Evolutionary conservation across 2,329 filamentous ascomycete species (phyloP).

Genomic region (Microdochium paspali): DNA sequence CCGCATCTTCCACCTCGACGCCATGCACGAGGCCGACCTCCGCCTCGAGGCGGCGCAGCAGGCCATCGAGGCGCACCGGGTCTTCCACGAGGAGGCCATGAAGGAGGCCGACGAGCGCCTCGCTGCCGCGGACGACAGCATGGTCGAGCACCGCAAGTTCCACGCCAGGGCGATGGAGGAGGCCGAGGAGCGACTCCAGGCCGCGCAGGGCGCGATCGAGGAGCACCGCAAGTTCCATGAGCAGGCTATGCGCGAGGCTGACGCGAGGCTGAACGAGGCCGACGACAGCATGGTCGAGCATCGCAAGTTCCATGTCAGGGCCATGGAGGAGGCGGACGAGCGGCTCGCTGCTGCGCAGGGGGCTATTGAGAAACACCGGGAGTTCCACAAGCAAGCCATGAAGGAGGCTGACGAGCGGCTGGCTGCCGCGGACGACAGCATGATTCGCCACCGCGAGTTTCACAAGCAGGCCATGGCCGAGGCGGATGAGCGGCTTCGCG

Average conservation of each 20-base stretch:
- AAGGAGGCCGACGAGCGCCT: not conserved
- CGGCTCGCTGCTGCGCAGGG: not conserved
- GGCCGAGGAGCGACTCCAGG: not conserved
- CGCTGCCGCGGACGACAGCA: not conserved
- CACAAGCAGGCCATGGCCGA: not conserved
- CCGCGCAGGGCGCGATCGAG: not conserved
- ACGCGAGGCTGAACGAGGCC: not conserved
- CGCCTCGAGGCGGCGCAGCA: not conserved
- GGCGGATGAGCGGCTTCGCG: not conserved
- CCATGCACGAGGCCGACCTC: slow-evolving; percentile 1
- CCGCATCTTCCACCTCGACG: not conserved
- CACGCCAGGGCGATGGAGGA: not conserved
- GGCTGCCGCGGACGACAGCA: not conserved
- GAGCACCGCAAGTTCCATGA: not conserved
- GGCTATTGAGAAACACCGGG: not conserved
- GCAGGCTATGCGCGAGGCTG: not conserved
- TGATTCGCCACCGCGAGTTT: not conserved
- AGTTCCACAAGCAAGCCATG: not conserved
- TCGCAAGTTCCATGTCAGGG: not conserved
- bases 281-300: not conserved
- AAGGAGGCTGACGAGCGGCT: not conserved
- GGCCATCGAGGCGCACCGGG: not conserved
- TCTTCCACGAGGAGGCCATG: not conserved
- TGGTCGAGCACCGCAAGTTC: not conserved
- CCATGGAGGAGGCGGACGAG: not conserved